These are phyloP conservation scores for Lachnellula subtilissima DNA, from an alignment of 2,329 filamentous ascomycete species.

Conservation along the genomic window DNA sequence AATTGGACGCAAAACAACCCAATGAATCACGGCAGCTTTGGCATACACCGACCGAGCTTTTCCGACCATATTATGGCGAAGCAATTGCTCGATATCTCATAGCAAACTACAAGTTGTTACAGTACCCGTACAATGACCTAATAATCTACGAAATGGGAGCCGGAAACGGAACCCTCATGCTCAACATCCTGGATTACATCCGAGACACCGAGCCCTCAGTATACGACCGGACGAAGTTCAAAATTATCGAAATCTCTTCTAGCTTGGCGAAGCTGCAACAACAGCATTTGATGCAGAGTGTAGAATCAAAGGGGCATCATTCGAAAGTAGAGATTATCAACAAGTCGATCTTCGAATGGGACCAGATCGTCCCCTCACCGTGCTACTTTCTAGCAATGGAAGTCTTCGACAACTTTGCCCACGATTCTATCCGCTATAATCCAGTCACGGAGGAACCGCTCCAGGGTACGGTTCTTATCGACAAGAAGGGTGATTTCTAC, in stretches of 20 bases:
- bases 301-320: conserved; percentile 68
- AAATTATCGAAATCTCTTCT: conserved; percentile 91
- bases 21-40: conserved; percentile 82
- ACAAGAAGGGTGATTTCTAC: conserved; percentile 81
- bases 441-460: conserved; percentile 72
- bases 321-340: conserved; percentile 94
- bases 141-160: conserved; percentile 99
- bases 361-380: conserved; percentile 77
- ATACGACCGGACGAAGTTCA: conserved; percentile 88
- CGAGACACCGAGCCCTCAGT: conserved; percentile 83
- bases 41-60: conserved; percentile 98
- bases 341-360: conserved; percentile 91
- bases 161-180: conserved; percentile 94
- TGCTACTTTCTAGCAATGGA: conserved; percentile 98
- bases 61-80: conserved; percentile 94
- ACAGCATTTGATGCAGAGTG: conserved; percentile 60
- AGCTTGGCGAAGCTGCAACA: conserved; percentile 74
- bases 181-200: conserved; percentile 96
- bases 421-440: conserved; percentile 92
- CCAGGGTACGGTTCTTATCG: conserved; percentile 85
- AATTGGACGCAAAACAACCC: conserved; percentile 64
- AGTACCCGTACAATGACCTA: conserved; percentile 93
- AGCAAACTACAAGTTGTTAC: conserved; percentile 89
- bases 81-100: conserved; percentile 94
- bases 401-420: conserved; percentile 97